Evolutionary conservation across 176 grass and related monocot genomes (phyloP).

Genomic region (Avena sativa): DNA sequence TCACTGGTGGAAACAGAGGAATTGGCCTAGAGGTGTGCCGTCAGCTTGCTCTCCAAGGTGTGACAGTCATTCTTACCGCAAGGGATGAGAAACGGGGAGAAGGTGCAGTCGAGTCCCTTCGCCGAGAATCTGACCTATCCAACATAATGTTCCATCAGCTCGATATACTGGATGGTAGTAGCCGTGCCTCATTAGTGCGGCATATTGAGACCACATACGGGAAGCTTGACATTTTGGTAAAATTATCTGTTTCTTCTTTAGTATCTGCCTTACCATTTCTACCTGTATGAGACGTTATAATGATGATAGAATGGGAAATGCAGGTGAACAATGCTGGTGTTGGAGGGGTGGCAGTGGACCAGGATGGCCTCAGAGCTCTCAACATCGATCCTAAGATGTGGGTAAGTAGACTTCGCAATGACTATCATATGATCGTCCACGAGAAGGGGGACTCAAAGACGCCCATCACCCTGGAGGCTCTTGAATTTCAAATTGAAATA

Average conservation of each 20-base stretch:
- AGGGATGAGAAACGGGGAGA: conserved; percentile 62
- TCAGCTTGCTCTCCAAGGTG: conserved; percentile 57
- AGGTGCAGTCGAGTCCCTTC: conserved; percentile 45
- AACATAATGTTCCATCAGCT: conserved; percentile 77
- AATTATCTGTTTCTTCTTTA: neutral
- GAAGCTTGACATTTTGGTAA: conserved; percentile 82
- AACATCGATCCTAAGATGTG: conserved; percentile 60
- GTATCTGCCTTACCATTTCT: neutral
- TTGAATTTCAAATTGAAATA: neutral
- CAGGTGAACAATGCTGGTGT: conserved; percentile 77
- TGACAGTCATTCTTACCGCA: conserved; percentile 66
- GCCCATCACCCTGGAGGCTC: neutral
- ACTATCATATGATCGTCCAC: neutral
- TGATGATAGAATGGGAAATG: neutral
- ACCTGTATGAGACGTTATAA: neutral
- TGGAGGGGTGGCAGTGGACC: conserved; percentile 48
- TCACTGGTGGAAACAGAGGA: conserved; percentile 78
- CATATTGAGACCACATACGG: conserved; percentile 52
- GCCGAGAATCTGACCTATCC: conserved; percentile 33
- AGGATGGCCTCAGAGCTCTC: conserved; percentile 60
- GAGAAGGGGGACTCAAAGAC: neutral
- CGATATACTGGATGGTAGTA: conserved; percentile 52
- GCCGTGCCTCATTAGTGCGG: conserved; percentile 38
- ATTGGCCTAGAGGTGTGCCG: conserved; percentile 66
- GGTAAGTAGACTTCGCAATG: conserved; percentile 34